phyloP scores from a whole-genome alignment of 2,329 filamentous ascomycete species.

The Fusarium sp. region DNA sequence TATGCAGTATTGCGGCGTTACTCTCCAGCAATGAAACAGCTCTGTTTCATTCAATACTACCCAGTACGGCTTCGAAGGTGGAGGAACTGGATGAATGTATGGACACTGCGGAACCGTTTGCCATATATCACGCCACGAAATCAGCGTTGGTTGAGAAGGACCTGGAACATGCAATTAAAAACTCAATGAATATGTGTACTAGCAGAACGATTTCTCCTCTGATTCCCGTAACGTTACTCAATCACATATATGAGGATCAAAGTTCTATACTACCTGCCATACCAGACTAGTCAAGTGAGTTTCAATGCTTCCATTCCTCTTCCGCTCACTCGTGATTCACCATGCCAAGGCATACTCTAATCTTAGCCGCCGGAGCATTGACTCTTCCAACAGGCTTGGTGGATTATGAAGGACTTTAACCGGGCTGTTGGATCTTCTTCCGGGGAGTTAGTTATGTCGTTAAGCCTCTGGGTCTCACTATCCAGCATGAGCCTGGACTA shows the following conservation, averaged over 20 bases:
- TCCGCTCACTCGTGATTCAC: neutral
- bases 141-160: neutral
- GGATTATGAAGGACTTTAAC: neutral
- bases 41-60: neutral
- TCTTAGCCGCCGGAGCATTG: neutral
- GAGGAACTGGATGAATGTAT: no score
- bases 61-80: no score
- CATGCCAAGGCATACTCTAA: neutral
- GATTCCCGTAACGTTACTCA: neutral
- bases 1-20: conserved; percentile 11
- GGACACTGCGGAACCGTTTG: neutral
- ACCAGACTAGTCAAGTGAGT: neutral
- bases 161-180: neutral
- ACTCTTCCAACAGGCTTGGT: neutral
- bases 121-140: neutral
- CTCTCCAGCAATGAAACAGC: conserved; percentile 1
- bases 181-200: no score
- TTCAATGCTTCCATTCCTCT: neutral
- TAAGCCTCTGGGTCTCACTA: neutral
- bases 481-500: neutral
- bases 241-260: neutral
- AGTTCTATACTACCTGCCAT: neutral
- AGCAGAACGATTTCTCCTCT: neutral
- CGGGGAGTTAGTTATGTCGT: neutral
- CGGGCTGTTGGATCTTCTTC: neutral